Evolutionary conservation across 2,329 filamentous ascomycete genomes (phyloP).

Genomic region (Colletotrichum sp.): DNA sequence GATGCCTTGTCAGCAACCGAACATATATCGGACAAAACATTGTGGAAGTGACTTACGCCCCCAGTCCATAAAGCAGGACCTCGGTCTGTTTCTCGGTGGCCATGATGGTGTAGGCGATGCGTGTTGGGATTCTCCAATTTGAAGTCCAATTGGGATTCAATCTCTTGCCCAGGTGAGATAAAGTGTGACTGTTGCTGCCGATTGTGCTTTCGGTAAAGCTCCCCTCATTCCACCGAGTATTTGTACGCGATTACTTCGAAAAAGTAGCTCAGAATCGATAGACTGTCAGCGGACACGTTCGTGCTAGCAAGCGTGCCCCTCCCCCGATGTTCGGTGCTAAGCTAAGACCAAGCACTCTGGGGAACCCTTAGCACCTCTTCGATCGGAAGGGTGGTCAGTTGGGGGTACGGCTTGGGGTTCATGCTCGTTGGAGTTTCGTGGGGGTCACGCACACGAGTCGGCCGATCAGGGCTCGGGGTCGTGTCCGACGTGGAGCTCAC

Average conservation of each 20-base stretch:
- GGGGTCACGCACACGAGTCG: not conserved
- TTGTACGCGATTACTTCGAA: not conserved
- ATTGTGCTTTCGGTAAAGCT: not conserved
- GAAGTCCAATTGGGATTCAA: not conserved
- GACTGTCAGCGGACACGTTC: not conserved
- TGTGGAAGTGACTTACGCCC: slow-evolving; percentile 47
- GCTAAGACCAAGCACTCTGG: not conserved
- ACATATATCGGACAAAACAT: not conserved
- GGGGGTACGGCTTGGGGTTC: not conserved
- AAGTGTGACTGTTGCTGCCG: not conserved
- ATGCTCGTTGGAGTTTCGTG: not conserved
- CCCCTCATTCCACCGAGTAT: not conserved
- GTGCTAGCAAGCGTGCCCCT: not conserved
- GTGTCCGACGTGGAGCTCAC: not conserved
- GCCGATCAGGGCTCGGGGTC: not conserved
- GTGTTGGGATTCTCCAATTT: not conserved
- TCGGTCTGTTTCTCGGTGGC: slow-evolving; percentile 24
- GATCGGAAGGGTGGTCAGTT: not conserved
- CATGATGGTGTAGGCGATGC: not conserved
- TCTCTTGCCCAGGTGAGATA: not conserved
- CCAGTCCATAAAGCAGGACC: slow-evolving; percentile 57
- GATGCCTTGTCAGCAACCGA: not conserved
- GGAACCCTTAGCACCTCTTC: not conserved
- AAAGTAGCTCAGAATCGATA: not conserved
- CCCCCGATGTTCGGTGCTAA: not conserved